These are phyloP conservation scores for Microcos paniculata DNA, from an alignment of 345 rosid genomes.

Conservation along the genomic window DNA sequence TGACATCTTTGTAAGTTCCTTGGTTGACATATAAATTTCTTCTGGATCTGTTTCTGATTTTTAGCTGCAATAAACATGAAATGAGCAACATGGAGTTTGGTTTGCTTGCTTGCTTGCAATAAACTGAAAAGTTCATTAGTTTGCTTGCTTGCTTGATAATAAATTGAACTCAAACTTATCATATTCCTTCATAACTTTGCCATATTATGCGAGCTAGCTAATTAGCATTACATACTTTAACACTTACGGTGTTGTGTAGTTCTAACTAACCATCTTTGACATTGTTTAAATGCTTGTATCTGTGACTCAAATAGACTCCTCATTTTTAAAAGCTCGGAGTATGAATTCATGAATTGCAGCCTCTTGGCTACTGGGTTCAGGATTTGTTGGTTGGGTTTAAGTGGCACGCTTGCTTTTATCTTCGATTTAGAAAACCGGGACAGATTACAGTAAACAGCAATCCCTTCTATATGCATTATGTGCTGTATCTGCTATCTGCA, in stretches of 20 bases:
- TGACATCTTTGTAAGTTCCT: slow-evolving; percentile 64
- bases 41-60: neutral
- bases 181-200: too few relatives aligned
- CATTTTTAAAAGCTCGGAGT: neutral
- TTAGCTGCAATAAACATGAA: neutral
- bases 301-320: neutral
- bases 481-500: neutral
- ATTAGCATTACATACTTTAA: too few relatives aligned
- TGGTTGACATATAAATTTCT: neutral
- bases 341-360: neutral
- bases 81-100: neutral
- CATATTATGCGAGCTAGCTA: too few relatives aligned
- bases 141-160: neutral
- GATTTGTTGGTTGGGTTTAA: neutral
- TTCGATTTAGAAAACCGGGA: neutral
- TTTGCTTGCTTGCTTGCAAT: neutral
- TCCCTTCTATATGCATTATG: neutral
- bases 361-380: neutral
- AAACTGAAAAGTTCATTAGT: neutral
- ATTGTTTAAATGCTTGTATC: too few relatives aligned
- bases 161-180: neutral
- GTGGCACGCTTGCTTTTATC: neutral
- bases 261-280: too few relatives aligned
- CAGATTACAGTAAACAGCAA: neutral
- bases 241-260: too few relatives aligned